Evolutionary conservation across 345 rosid genomes (phyloP).

Genomic region (Murraya koenigii): DNA sequence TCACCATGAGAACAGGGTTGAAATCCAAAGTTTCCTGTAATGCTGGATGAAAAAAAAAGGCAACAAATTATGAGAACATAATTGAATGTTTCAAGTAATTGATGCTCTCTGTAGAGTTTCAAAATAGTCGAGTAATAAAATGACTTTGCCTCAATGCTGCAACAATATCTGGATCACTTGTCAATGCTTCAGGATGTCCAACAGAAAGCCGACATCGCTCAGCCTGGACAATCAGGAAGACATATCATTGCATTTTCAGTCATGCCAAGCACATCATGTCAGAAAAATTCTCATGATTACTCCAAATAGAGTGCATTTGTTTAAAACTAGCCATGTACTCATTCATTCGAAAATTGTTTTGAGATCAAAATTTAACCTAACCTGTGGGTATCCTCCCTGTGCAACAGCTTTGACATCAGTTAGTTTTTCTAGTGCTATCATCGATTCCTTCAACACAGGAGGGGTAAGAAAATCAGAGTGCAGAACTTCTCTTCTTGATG

Average conservation of each 20-base stretch:
- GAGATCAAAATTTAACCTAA: conserved; percentile 14
- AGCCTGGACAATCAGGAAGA: conserved; percentile 52
- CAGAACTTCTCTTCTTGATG: conserved; percentile 62
- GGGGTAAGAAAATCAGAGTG: conserved; percentile 86
- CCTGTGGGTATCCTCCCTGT: conserved; percentile 96
- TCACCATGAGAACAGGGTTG: conserved; percentile 87
- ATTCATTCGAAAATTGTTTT: background rate
- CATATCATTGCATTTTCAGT: conserved; percentile 1
- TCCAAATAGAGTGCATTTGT: background rate
- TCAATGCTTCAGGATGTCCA: conserved; percentile 66
- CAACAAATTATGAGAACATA: conserved; percentile 11
- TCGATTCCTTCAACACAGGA: conserved; percentile 66
- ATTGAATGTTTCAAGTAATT: background rate
- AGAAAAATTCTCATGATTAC: background rate
- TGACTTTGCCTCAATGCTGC: conserved; percentile 61
- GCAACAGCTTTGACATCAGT: conserved; percentile 64
- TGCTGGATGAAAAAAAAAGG: conserved; percentile 43
- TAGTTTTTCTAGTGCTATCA: conserved; percentile 55
- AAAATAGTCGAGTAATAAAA: background rate
- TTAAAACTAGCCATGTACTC: background rate
- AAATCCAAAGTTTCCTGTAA: conserved; percentile 76
- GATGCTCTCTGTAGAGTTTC: conserved; percentile 3
- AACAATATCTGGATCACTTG: conserved; percentile 64
- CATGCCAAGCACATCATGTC: background rate
- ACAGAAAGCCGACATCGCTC: conserved; percentile 87